Base-by-base conservation (phyloP, 306 rosid genomes). In the Fragaria nilgerrensis region DNA sequence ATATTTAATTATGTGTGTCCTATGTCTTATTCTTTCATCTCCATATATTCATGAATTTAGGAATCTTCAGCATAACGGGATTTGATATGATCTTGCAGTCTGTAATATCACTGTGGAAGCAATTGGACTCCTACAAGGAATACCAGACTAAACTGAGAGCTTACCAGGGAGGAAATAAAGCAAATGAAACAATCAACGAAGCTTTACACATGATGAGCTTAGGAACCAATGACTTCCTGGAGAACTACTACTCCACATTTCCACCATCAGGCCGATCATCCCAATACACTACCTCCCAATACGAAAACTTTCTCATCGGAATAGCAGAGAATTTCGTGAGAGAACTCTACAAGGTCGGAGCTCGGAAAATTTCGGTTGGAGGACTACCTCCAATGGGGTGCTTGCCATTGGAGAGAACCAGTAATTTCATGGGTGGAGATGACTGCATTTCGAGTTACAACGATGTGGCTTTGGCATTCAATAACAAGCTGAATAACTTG, bases 371-470 rank as follows among this genome's bases (percentile, higher is more conserved):
- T 13, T 92, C 98, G 49, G 81, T 94, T 0, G 98, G 98, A 62
- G 98, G 98, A 19, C 70, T 94, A 22, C 97, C 97, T 62, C 98
- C 98, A 1, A 94, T 94, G 98, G 98, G 98, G 20, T 94, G 97
- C 84, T 73, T 94, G 78, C 98, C 98, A 4, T 58, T 94, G 77
- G 98, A 94, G 75, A 89, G 98, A 59, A 84, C 97, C 53, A 83
- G 86, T 16, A 94, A 94, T 45, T 0, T 90, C 61, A 43, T 79
- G 19, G 90, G 86, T 14, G 83, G 89, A 53, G 81, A 80, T 73
- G 85, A 45, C 7, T 94, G 98, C 77, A 62, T 83, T 65, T 44
- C 77, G 3, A 79, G 43, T 0, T 89, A 83, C 83, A 94, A 94
- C 73, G 73, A 20, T 64, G 37, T 94, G 16, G 89, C 98, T 8